A percentile compares a stretch with the other conserved stretches of the same genome.
These are phyloP conservation scores for Lasiodiplodia sp. DNA, from an alignment of 2,329 filamentous ascomycete species.

Conservation along the genomic window DNA sequence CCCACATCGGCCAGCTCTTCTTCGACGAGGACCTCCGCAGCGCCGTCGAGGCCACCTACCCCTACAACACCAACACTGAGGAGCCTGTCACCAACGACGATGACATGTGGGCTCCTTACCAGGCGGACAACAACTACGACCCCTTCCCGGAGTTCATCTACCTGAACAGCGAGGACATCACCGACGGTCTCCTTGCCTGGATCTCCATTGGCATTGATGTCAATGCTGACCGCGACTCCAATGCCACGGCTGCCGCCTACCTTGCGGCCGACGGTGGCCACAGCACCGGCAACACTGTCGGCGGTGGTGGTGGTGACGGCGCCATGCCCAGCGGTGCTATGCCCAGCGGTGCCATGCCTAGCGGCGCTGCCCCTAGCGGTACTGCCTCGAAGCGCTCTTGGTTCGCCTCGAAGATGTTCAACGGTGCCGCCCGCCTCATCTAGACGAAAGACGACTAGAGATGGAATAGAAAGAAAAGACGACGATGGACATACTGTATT, in stretches of 20 bases:
- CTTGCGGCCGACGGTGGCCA: constrained; percentile 27
- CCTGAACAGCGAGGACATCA: constrained; percentile 41
- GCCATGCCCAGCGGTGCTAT: background rate
- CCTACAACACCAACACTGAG: constrained; percentile 55
- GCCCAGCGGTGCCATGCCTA: constrained; percentile 22
- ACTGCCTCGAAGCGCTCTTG: constrained; percentile 16
- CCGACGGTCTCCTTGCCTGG: constrained; percentile 44
- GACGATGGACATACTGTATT: background rate
- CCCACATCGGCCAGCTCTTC: constrained; percentile 71
- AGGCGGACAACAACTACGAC: constrained; percentile 44
- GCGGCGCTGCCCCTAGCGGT: constrained; percentile 19
- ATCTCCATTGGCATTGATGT: constrained; percentile 33
- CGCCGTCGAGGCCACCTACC: constrained; percentile 55
- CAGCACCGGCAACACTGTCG: constrained; percentile 28
- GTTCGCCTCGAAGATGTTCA: constrained; percentile 20
- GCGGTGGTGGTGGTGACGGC: constrained; percentile 4
- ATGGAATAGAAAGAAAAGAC: background rate
- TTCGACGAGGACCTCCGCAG: constrained; percentile 66
- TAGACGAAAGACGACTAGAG: background rate
- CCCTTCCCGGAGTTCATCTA: constrained; percentile 66
- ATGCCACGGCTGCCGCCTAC: constrained; percentile 27
- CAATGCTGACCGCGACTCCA: constrained; percentile 15
- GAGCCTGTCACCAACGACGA: constrained; percentile 56
- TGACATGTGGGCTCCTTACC: constrained; percentile 39
- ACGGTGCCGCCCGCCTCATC: constrained; percentile 17